Evolutionary conservation across 345 rosid species (phyloP), one percentile per base, ranked within the genome.

Genomic region (Eucalyptus marginata): DNA sequence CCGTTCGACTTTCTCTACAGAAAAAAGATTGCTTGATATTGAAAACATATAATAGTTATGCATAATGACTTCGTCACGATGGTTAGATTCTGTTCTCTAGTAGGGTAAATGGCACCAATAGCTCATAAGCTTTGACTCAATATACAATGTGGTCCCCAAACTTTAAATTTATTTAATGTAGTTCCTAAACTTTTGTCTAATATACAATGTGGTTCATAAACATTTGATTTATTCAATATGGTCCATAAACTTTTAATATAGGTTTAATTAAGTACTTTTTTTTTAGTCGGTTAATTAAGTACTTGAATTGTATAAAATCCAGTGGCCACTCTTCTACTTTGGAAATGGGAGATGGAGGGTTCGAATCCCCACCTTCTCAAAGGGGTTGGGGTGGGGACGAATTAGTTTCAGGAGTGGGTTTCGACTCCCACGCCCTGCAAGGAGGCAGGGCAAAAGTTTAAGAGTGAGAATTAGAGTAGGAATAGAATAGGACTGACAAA

Each of bases 21-120:
- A 43, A 12, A 10, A 36, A 76, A 10, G 47, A 36, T 18, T 9
- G 83, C 27, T 76, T 36, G 83, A 43, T 6, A 76, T 76, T 20
- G 44, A 71, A 36, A 71, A 36, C 25, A 20, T 18, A 18, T 43
- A 27, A 40, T 20, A 3, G 47, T 10, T 2, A 40, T 36, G 83
- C 83, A 40, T 11, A 36, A 15, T 36, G 18, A 68, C 80, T 68
- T 76, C 5, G 1, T 36, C 83, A 36, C 3, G 4, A 76, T 76
- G 47, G 4, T 36, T 10, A 1, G 15, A 40, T 10, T 20, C 20
- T 20, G 9, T 76, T 76, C 1, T 76, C 29, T 1, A 9, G 5
- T 56, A 2, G 6, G 0, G 1, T 24, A 24, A 56, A 24, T 56
- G 8, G 1, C 6, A 22, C 13, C 10, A 56, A 9, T 56, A 0